phyloP scores from a whole-genome alignment of 2,329 filamentous ascomycete species.

The Calonectria henricotiae region DNA sequence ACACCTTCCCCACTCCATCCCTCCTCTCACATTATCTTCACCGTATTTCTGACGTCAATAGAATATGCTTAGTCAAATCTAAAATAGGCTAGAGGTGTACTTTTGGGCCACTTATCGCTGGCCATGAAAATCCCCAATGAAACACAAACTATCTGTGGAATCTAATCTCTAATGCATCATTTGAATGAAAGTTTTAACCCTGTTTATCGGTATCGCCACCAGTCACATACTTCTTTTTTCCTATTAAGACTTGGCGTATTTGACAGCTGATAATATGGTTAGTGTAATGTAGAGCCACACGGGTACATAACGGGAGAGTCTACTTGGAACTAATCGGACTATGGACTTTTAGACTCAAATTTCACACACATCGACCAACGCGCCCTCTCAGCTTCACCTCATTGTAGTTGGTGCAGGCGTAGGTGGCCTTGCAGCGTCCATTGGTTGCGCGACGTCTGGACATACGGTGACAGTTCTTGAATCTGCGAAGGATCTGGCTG shows the following conservation, averaged over 20 bases:
- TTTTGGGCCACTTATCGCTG: background rate
- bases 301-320: background rate
- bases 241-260: background rate
- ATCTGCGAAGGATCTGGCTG: background rate
- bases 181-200: background rate
- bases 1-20: background rate
- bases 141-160: background rate
- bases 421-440: background rate
- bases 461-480: background rate
- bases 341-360: background rate
- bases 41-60: constrained; percentile 1
- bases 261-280: background rate
- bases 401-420: background rate
- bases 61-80: background rate
- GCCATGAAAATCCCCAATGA: background rate
- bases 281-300: background rate
- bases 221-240: background rate
- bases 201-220: too few relatives aligned
- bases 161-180: background rate
- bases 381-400: background rate
- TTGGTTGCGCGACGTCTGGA: background rate
- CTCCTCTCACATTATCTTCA: background rate
- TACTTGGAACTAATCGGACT: background rate
- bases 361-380: background rate
- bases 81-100: background rate